Evolutionary conservation across 495 filamentous ascomycete species (phyloP).

Genomic region (Neurospora sp.): DNA sequence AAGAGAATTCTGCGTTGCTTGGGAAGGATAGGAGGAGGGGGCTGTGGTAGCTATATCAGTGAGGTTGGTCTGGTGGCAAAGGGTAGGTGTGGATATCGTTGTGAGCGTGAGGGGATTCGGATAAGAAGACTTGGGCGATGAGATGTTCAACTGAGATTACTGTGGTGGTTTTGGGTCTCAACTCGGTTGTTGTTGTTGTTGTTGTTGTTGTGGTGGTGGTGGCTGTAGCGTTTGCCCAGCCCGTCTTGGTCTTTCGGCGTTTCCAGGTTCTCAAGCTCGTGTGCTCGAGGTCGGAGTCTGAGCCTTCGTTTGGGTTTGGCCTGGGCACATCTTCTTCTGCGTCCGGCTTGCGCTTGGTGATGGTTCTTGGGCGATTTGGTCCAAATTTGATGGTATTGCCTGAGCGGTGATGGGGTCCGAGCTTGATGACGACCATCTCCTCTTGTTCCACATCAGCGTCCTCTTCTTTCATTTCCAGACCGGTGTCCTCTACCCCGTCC

Average conservation of each 20-base stretch:
- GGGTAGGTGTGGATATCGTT: background rate
- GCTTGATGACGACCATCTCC: background rate
- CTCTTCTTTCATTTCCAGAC: background rate
- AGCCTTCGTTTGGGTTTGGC: background rate
- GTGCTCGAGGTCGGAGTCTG: background rate
- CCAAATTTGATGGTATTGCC: too few relatives aligned
- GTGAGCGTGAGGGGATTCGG: background rate
- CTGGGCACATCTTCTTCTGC: background rate
- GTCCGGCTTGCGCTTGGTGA: too few relatives aligned
- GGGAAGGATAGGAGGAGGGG: constrained; percentile 28
- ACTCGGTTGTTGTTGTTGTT: too few relatives aligned
- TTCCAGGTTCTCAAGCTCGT: background rate
- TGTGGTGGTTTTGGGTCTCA: background rate
- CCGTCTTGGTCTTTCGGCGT: background rate
- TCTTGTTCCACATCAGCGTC: background rate
- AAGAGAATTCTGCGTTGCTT: accelerated
- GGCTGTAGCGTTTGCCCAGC: background rate
- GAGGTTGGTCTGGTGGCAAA: constrained; percentile 5
- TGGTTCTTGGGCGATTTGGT: too few relatives aligned
- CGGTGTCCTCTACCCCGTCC: background rate
- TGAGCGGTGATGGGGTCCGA: background rate
- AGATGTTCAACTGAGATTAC: too few relatives aligned
- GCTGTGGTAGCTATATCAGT: constrained; percentile 26
- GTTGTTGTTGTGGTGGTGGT: too few relatives aligned
- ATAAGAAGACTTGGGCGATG: background rate